These are phyloP conservation scores for Ettlia oleoabundans DNA, from an alignment of 139 green algal species.

Conservation along the genomic window DNA sequence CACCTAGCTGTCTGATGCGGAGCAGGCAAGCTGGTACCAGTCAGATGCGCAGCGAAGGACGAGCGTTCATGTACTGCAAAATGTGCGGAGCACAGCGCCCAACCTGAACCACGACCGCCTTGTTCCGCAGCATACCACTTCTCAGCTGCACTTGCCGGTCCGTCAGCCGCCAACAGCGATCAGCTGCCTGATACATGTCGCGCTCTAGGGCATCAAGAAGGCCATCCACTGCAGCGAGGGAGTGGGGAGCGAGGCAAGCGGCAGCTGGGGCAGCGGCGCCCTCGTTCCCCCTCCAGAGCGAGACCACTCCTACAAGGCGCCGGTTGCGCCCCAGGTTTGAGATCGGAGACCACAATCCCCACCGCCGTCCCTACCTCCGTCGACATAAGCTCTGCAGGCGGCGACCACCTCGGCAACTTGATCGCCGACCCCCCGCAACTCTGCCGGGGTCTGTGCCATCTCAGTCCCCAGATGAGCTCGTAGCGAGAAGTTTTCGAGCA, in stretches of 20 bases:
- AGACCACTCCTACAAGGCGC: too few species aligned
- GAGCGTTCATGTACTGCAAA: not conserved
- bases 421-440: not conserved
- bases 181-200: conserved; percentile 3
- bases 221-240: not conserved
- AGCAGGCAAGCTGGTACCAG: too few species aligned
- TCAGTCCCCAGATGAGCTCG: too few species aligned
- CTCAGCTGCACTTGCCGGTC: conserved; percentile 16
- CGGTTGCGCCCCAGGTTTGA: not conserved
- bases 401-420: not conserved
- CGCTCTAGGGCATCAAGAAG: conserved; percentile 22
- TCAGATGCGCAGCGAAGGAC: too few species aligned
- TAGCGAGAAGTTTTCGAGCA: too few species aligned
- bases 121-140: not conserved
- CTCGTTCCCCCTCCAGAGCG: too few species aligned
- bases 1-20: too few species aligned
- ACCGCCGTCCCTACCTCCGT: not conserved
- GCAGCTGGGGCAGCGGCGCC: not conserved
- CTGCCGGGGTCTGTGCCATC: not conserved
- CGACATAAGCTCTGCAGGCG: not conserved
- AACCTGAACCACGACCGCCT: conserved; percentile 15
- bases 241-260: not conserved
- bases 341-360: not conserved
- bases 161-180: conserved; percentile 23
- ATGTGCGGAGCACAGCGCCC: not conserved